Base-by-base conservation (phyloP, 2,329 filamentous ascomycete species). In the Catunica adiposa region DNA sequence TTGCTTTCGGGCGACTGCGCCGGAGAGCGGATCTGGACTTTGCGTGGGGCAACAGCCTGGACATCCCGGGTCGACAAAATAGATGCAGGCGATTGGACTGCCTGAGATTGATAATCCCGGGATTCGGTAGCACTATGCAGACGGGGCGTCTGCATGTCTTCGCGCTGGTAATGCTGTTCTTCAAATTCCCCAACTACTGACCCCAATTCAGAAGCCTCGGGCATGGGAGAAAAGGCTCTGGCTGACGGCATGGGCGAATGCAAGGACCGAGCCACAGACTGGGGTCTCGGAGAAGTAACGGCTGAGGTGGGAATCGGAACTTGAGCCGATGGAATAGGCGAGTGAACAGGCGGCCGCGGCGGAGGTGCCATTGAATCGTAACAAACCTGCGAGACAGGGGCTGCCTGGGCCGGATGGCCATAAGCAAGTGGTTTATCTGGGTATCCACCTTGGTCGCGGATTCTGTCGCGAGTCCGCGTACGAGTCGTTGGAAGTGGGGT, bases 401-500 rank as follows among this genome's bases (percentile, higher is more conserved):
- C 23, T 54, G n/a, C 23, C 37, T 48, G 53, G 11, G 42, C 40
- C 15, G 53, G 53, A 14, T 55, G 31, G 23, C 37, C 31, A 40
- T 56, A 50, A n/a, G 44, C 42, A 23, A 54, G 17, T 15, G 48
- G n/a, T 8, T 38, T 26, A 6, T 53, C 53, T 8, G 50, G 40
- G 46, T 52, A 52, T 38, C 50, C 50, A 26, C 29, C 44, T 22
- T 58, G 57, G n/a, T 58, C 57, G 17, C 57, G 53, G 37, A 58
- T 47, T 5, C 57, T 53, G 25, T 58, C 53, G 14, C 57, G 44
- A 14, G 57, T 58, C 25, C 57, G 53, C 14, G 44, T 55, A 11
- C 57, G 57, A 14, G 57, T 53, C 3, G 50, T 56, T 3, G 48
- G 42, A 5, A 58, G 48, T 20, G 50, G 53, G n/a, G 57, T 56